Percentiles rank a stretch among this genome's conserved stretches.
phyloP scores from a whole-genome alignment of 768 basidiomycete species.

The Amanita phalloides region DNA sequence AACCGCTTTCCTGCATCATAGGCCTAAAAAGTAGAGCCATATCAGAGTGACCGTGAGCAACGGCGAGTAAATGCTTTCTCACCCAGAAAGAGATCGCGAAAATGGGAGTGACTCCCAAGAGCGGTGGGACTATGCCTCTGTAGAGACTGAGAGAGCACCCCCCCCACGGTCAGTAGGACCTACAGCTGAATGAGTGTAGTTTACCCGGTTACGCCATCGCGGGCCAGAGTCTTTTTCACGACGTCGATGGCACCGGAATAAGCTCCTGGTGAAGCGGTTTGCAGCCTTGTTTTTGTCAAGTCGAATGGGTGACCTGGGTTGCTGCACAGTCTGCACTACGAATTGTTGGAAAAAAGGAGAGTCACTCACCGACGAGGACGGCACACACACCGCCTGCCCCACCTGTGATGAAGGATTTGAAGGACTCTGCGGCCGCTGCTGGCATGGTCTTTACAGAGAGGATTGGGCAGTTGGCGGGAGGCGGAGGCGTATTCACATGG shows the following conservation, averaged over 20 bases:
- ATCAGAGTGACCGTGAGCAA: not conserved
- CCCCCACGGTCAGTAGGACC: not conserved
- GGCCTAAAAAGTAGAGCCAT: constrained; percentile 37
- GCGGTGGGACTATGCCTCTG: constrained; percentile 87
- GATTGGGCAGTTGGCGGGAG: not conserved
- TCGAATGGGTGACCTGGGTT: constrained; percentile 92
- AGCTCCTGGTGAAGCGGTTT: constrained; percentile 80
- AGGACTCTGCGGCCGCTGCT: constrained; percentile 31
- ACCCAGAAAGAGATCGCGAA: constrained; percentile 99
- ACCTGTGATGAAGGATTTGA: constrained; percentile 87
- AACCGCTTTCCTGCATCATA: constrained; percentile 90
- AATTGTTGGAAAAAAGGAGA: not conserved
- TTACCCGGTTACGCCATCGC: constrained; percentile 85
- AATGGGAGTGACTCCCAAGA: constrained; percentile 94
- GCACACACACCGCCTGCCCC: constrained; percentile 85
- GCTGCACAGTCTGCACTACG: not conserved
- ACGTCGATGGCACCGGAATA: constrained; percentile 94
- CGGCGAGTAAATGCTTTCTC: constrained; percentile 10
- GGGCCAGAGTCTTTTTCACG: constrained; percentile 81
- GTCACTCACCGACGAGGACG: constrained; percentile 76
- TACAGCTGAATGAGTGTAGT: constrained; percentile 10
- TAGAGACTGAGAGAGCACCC: constrained; percentile 49
- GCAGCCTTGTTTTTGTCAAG: constrained; percentile 90
- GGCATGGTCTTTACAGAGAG: constrained; percentile 2
- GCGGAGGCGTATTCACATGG: constrained; percentile 1